Evolutionary conservation across 2,329 filamentous ascomycete genomes (phyloP).

Genomic region (Ceratocystis alfenasii): DNA sequence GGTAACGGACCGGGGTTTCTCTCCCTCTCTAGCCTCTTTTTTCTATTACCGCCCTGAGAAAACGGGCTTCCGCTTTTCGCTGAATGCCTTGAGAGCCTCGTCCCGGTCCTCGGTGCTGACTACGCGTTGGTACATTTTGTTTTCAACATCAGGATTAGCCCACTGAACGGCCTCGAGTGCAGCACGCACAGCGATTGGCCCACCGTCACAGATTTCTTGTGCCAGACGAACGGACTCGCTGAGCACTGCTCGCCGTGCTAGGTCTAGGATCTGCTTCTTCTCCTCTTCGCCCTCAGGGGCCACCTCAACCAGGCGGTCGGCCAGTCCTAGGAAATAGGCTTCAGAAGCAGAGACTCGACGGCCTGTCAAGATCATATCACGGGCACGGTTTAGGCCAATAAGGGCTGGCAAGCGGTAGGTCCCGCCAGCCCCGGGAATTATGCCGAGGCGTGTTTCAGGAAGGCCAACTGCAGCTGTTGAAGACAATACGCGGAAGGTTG

Average conservation of each 20-base stretch:
- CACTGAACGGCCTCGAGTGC: constrained; percentile 66
- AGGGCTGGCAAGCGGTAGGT: constrained; percentile 76
- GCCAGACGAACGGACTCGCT: constrained; percentile 68
- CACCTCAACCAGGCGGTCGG: constrained; percentile 79
- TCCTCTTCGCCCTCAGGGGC: constrained; percentile 32
- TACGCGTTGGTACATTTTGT: constrained; percentile 72
- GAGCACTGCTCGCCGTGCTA: constrained; percentile 56
- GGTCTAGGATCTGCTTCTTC: constrained; percentile 36
- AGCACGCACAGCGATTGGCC: constrained; percentile 68
- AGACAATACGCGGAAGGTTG: constrained; percentile 76
- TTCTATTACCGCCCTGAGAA: constrained; percentile 41
- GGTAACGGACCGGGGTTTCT: not conserved
- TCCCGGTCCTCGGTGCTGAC: constrained; percentile 73
- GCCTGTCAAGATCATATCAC: constrained; percentile 82
- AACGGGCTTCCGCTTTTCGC: constrained; percentile 48
- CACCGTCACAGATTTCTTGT: constrained; percentile 76
- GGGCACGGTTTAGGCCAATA: constrained; percentile 68
- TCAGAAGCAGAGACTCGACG: constrained; percentile 72
- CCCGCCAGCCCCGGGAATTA: constrained; percentile 88
- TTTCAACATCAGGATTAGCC: constrained; percentile 67
- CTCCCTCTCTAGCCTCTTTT: not conserved
- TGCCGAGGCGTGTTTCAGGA: constrained; percentile 84
- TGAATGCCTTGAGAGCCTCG: constrained; percentile 79
- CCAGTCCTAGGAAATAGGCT: constrained; percentile 82
- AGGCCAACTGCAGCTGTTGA: constrained; percentile 69